phyloP scores from a whole-genome alignment of 768 basidiomycete species.

The Lyophyllum decastes region DNA sequence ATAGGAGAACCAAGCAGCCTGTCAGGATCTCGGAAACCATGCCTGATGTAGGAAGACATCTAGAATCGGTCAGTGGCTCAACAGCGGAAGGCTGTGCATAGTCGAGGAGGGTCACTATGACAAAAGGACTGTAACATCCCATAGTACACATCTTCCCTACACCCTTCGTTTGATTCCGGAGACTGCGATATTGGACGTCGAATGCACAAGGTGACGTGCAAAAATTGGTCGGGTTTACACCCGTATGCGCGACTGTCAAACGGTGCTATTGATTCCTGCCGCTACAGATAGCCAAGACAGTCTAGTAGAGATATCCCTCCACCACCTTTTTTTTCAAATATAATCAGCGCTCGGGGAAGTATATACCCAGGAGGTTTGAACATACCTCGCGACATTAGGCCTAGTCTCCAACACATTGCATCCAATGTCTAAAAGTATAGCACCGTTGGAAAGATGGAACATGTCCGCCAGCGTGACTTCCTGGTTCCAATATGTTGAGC shows the following conservation, averaged over 20 bases:
- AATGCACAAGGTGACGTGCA: not conserved
- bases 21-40: too few species aligned
- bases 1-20: too few species aligned
- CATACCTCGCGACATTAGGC: slow-evolving; percentile 44
- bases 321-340: slow-evolving; percentile 17
- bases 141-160: not conserved
- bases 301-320: slow-evolving; percentile 41
- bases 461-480: slow-evolving; percentile 47
- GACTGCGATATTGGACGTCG: not conserved
- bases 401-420: slow-evolving; percentile 29
- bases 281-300: slow-evolving; percentile 51
- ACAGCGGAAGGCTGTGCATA: not conserved
- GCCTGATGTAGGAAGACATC: too few species aligned
- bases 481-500: slow-evolving; percentile 22
- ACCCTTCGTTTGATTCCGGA: not conserved
- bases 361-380: too few species aligned
- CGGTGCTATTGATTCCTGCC: slow-evolving; percentile 27
- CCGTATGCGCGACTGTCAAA: not conserved
- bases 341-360: too few species aligned
- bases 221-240: not conserved
- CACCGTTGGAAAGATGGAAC: slow-evolving; percentile 43
- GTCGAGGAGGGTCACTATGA: not conserved
- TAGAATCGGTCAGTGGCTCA: not conserved
- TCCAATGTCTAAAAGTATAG: slow-evolving; percentile 23
- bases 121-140: not conserved